Percentiles rank a stretch among this genome's conserved stretches.
These are phyloP conservation scores for Melampsora americana DNA, from an alignment of 1,284 basidiomycete genomes.

Conservation along the genomic window DNA sequence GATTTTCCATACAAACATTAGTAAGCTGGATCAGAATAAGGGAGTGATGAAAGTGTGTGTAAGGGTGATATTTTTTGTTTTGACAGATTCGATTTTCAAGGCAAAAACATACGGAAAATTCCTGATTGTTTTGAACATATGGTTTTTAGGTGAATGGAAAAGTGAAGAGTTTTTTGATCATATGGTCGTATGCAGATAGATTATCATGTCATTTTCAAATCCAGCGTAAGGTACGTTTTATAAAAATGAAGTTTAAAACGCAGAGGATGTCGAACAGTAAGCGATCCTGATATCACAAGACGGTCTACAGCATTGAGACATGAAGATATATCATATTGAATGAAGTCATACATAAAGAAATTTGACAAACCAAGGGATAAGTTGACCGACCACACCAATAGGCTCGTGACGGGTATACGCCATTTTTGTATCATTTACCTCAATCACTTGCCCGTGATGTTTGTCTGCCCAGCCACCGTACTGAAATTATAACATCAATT, in stretches of 20 bases:
- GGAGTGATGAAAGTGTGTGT: slow-evolving; percentile 49
- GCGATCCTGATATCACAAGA: too few relatives aligned
- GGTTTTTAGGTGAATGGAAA: too few relatives aligned
- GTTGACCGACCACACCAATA: slow-evolving; percentile 87
- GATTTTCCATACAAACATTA: slow-evolving; percentile 75
- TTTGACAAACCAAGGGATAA: slow-evolving; percentile 63
- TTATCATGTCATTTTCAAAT: too few relatives aligned
- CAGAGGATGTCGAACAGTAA: too few relatives aligned
- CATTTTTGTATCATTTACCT: slow-evolving; percentile 75
- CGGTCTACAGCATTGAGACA: too few relatives aligned
- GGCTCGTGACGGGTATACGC: slow-evolving; percentile 85
- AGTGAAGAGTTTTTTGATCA: too few relatives aligned
- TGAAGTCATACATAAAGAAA: slow-evolving; percentile 64
- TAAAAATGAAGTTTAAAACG: too few relatives aligned
- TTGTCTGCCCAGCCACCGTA: slow-evolving; percentile 70
- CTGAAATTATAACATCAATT: slow-evolving; percentile 61
- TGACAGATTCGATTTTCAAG: slow-evolving; percentile 33
- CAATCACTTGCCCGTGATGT: slow-evolving; percentile 75
- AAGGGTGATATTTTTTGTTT: not conserved
- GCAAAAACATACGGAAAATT: slow-evolving; percentile 36
- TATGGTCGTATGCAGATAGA: too few relatives aligned
- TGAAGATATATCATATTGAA: slow-evolving; percentile 58
- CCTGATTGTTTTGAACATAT: too few relatives aligned
- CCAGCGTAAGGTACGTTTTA: too few relatives aligned
- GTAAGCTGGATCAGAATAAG: slow-evolving; percentile 56